Percentiles rank a stretch among this genome's conserved stretches.
These are phyloP conservation scores for Peniophora sp. DNA, from an alignment of 1,284 basidiomycete genomes.

Conservation along the genomic window DNA sequence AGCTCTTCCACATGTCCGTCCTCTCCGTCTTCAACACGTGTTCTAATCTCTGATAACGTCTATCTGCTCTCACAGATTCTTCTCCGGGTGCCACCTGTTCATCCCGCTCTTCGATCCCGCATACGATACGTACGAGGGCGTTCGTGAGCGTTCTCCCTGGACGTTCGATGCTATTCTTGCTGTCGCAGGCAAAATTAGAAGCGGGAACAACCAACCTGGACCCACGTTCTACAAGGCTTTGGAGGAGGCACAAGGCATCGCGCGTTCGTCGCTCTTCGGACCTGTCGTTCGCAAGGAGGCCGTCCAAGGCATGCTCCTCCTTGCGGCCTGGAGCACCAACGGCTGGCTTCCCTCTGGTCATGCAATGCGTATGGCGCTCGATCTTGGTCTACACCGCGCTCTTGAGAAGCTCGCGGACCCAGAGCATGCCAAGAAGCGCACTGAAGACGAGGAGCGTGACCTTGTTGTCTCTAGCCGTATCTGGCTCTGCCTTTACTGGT, in stretches of 20 bases:
- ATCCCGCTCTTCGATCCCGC: conserved; percentile 87
- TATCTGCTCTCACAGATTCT: conserved; percentile 66
- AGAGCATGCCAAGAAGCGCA: conserved; percentile 53
- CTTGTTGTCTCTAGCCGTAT: conserved; percentile 87
- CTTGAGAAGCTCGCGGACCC: conserved; percentile 84
- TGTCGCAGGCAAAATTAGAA: conserved; percentile 85
- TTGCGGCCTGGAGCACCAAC: conserved; percentile 91
- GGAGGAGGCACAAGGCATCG: conserved; percentile 91
- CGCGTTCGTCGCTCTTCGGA: conserved; percentile 85
- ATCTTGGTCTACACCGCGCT: conserved; percentile 85
- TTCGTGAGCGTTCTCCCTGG: conserved; percentile 88
- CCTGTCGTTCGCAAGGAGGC: conserved; percentile 91
- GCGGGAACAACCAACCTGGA: conserved; percentile 78
- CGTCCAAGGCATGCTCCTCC: conserved; percentile 88
- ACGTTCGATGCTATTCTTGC: conserved; percentile 89
- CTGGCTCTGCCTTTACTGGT: conserved; percentile 92
- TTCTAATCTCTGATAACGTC: conserved; percentile 12
- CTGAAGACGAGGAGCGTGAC: conserved; percentile 81
- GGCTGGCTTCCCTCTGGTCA: conserved; percentile 91
- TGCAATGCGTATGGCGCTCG: conserved; percentile 90
- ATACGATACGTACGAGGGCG: conserved; percentile 86
- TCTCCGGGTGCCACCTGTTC: conserved; percentile 91
- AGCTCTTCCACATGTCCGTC: conserved; percentile 73
- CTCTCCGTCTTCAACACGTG: conserved; percentile 4
- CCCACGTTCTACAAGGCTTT: conserved; percentile 85